Conservation (phyloP, 1,139 yeast genomes). For the Scheffersomyces parashehatae region DNA sequence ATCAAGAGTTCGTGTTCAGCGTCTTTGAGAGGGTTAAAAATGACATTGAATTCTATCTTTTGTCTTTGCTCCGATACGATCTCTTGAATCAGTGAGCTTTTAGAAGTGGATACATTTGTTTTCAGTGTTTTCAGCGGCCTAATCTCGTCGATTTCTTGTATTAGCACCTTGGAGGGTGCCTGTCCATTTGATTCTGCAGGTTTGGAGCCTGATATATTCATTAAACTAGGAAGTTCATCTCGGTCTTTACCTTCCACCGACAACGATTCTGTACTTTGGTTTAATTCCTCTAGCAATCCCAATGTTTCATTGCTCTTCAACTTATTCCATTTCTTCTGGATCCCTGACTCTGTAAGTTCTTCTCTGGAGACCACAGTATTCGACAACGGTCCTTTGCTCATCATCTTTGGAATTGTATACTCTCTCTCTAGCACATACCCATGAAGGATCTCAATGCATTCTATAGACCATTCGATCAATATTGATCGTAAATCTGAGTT, state of each 20-base stretch:
- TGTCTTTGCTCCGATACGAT: constrained; percentile 2
- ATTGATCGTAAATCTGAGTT: constrained; percentile 52
- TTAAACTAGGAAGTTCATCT: constrained; percentile 18
- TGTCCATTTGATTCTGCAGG: background rate
- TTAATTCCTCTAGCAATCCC: constrained; percentile 42
- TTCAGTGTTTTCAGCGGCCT: constrained; percentile 11
- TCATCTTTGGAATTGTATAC: constrained; percentile 60
- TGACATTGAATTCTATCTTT: constrained; percentile 8
- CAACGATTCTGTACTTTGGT: background rate
- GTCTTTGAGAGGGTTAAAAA: background rate
- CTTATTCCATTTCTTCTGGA: constrained; percentile 33
- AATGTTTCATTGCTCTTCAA: constrained; percentile 41
- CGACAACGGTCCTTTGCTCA: constrained; percentile 54
- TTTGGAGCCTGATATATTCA: constrained; percentile 22
- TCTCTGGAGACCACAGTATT: constrained; percentile 33
- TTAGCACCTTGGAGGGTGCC: background rate
- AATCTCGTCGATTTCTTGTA: constrained; percentile 11
- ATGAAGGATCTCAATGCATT: constrained; percentile 59
- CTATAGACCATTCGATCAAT: constrained; percentile 64
- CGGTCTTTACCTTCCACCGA: constrained; percentile 12
- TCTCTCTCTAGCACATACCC: constrained; percentile 42
- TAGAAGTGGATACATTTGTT: background rate
- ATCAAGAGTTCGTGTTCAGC: background rate
- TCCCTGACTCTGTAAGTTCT: constrained; percentile 34
- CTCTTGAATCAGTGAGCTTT: background rate